phyloP scores from a whole-genome alignment of 495 filamentous ascomycete genomes.

The Talaromyces nanjingensis region DNA sequence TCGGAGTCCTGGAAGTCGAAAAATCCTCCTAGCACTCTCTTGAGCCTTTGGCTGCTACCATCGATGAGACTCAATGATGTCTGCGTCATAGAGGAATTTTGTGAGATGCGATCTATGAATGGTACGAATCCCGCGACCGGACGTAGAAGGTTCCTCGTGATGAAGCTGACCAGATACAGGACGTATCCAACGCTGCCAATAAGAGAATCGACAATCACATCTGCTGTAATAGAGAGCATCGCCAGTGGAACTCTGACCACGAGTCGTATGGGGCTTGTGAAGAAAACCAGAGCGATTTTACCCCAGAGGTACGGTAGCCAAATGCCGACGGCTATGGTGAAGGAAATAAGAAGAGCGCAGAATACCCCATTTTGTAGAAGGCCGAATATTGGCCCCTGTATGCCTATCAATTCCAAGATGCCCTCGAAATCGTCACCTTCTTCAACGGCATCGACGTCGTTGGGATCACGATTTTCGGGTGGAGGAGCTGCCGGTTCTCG shows the following conservation, averaged over 20 bases:
- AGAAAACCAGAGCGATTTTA: slow-evolving; percentile 68
- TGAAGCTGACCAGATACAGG: slow-evolving; percentile 45
- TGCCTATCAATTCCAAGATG: slow-evolving; percentile 90
- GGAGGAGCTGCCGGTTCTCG: slow-evolving; percentile 29
- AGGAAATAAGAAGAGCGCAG: slow-evolving; percentile 79
- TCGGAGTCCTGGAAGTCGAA: slow-evolving; percentile 47
- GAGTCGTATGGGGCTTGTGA: slow-evolving; percentile 70
- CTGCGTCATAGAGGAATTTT: slow-evolving; percentile 33
- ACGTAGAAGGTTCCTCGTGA: slow-evolving; percentile 36
- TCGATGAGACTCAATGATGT: slow-evolving; percentile 42
- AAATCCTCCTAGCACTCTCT: slow-evolving; percentile 36
- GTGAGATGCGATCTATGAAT: slow-evolving; percentile 30
- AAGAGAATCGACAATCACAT: slow-evolving; percentile 58
- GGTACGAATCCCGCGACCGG: slow-evolving; percentile 38
- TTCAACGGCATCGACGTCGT: slow-evolving; percentile 58
- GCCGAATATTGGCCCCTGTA: slow-evolving; percentile 86
- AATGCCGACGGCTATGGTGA: slow-evolving; percentile 75
- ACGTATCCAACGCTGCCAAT: slow-evolving; percentile 50
- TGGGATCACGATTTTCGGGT: slow-evolving; percentile 45
- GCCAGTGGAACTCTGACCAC: slow-evolving; percentile 63
- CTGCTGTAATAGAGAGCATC: slow-evolving; percentile 61
- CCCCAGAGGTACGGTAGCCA: slow-evolving; percentile 90
- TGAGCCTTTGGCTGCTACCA: slow-evolving; percentile 33
- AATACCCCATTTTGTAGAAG: slow-evolving; percentile 93
- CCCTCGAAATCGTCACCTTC: slow-evolving; percentile 97